A percentile compares a stretch with the other conserved stretches of the same genome.
Evolutionary conservation across 768 basidiomycete species (phyloP).

Genomic region (Lactarius psammicola): DNA sequence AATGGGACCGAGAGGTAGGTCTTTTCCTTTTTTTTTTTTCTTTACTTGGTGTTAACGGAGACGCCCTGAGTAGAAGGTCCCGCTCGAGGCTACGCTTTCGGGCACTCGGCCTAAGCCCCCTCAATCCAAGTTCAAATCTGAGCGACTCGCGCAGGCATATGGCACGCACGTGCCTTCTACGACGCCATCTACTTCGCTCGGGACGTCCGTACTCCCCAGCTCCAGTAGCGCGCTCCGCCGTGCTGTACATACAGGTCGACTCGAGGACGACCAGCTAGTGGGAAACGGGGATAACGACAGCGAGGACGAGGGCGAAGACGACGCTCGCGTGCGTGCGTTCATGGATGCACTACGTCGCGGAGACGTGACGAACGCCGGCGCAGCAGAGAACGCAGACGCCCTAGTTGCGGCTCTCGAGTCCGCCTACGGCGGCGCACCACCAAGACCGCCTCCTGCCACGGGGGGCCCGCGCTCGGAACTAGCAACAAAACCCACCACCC

Average conservation of each 20-base stretch:
- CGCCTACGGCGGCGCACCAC: slow-evolving; percentile 22
- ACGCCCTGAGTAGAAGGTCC: slow-evolving; percentile 40
- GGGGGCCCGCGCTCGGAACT: too few species aligned
- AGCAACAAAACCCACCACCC: too few species aligned
- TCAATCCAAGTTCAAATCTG: slow-evolving; percentile 66
- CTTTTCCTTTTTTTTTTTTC: slow-evolving; percentile 11
- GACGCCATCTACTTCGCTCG: slow-evolving; percentile 35
- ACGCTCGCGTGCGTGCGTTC: slow-evolving; percentile 30
- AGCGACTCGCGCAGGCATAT: slow-evolving; percentile 34
- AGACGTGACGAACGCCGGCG: slow-evolving; percentile 36
- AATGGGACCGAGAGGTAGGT: slow-evolving; percentile 47
- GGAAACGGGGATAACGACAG: slow-evolving; percentile 36
- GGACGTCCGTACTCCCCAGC: slow-evolving; percentile 34
- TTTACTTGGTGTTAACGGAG: neutral
- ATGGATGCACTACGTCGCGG: slow-evolving; percentile 34
- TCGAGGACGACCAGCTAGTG: slow-evolving; percentile 34
- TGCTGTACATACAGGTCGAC: slow-evolving; percentile 35
- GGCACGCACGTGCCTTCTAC: slow-evolving; percentile 17
- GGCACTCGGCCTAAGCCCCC: slow-evolving; percentile 45
- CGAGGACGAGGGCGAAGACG: slow-evolving; percentile 32
- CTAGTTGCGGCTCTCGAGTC: slow-evolving; percentile 23
- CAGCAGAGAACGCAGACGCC: slow-evolving; percentile 23
- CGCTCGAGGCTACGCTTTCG: slow-evolving; percentile 43
- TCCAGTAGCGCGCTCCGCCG: slow-evolving; percentile 31
- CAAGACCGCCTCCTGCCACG: slow-evolving; percentile 1